A percentile compares a stretch with the other conserved stretches of the same genome.
Conservation (phyloP, 2,329 filamentous ascomycete species). For the Diaporthe batatas region DNA sequence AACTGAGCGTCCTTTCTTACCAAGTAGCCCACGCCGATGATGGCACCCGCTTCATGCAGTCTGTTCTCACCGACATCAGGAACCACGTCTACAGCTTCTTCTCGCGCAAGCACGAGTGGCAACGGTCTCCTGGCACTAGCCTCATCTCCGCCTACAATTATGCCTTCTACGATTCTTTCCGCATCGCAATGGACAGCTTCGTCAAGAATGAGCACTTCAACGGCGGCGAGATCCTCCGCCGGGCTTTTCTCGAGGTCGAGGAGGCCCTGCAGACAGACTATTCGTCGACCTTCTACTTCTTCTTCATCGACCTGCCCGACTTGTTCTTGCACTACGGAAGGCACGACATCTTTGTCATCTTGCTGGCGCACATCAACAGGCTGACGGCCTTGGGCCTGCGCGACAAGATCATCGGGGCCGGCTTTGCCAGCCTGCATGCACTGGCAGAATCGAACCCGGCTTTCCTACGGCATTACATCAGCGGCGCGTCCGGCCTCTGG, state of each 20-base stretch:
- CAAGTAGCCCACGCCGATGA: slow-evolving; percentile 39
- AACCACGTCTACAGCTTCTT: slow-evolving; percentile 43
- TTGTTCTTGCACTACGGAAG: slow-evolving; percentile 42
- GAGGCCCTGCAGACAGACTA: slow-evolving; percentile 43
- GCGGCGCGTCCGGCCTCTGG: slow-evolving; percentile 43
- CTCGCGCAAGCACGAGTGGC: slow-evolving; percentile 41
- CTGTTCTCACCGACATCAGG: slow-evolving; percentile 42
- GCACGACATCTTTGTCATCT: slow-evolving; percentile 42
- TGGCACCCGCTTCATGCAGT: slow-evolving; percentile 39
- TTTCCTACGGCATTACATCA: slow-evolving; percentile 40
- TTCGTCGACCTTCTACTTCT: slow-evolving; percentile 43
- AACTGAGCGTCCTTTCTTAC: slow-evolving; percentile 28
- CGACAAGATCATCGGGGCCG: slow-evolving; percentile 40
- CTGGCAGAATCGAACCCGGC: slow-evolving; percentile 40
- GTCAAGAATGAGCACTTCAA: slow-evolving; percentile 41
- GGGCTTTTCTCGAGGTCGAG: slow-evolving; percentile 43
- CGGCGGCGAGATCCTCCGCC: slow-evolving; percentile 42
- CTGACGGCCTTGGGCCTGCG: slow-evolving; percentile 41
- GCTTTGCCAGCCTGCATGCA: slow-evolving; percentile 42
- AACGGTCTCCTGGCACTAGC: slow-evolving; percentile 36
- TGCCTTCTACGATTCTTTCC: slow-evolving; percentile 43
- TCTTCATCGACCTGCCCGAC: slow-evolving; percentile 44
- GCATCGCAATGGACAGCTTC: slow-evolving; percentile 43
- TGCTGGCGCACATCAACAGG: slow-evolving; percentile 43
- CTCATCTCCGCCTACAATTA: slow-evolving; percentile 43